Evolutionary conservation across 768 basidiomycete species (phyloP).

Genomic region (Pleurotus platypus): DNA sequence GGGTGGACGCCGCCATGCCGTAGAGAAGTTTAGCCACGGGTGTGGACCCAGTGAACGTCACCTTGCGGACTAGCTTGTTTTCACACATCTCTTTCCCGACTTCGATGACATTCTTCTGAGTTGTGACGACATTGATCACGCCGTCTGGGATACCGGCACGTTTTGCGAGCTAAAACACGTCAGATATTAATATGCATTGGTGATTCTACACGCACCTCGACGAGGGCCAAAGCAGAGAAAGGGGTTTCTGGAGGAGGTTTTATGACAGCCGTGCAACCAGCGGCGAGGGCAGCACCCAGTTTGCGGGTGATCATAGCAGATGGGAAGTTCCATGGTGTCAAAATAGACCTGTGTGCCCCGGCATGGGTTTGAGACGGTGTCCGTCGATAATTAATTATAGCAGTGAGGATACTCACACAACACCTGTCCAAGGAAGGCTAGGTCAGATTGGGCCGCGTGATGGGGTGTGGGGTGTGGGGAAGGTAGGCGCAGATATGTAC

Average conservation of each 20-base stretch:
- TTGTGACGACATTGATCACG: constrained; percentile 92
- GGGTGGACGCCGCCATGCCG: constrained; percentile 65
- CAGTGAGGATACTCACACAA: constrained; percentile 30
- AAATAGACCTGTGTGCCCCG: constrained; percentile 50
- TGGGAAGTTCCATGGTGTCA: constrained; percentile 93
- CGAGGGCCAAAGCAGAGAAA: constrained; percentile 85
- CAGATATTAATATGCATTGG: not conserved
- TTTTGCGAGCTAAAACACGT: constrained; percentile 55
- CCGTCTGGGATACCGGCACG: constrained; percentile 95
- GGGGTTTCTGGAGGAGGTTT: constrained; percentile 96
- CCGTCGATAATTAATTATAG: too few species aligned
- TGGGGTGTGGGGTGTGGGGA: not conserved
- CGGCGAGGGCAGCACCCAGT: constrained; percentile 83
- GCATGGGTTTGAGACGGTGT: too few species aligned
- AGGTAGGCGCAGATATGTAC: constrained; percentile 32
- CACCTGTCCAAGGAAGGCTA: constrained; percentile 20
- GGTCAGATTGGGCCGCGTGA: not conserved
- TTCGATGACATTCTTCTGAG: constrained; percentile 77
- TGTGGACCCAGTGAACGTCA: constrained; percentile 90
- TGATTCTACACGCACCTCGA: constrained; percentile 53
- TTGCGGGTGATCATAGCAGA: constrained; percentile 95
- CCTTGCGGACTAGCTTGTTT: constrained; percentile 80
- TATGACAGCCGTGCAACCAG: constrained; percentile 94
- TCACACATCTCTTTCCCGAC: constrained; percentile 95
- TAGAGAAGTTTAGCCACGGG: constrained; percentile 75